These are phyloP conservation scores for Melampsora abietis-canadensis DNA, from an alignment of 1,284 basidiomycete genomes.

Conservation along the genomic window DNA sequence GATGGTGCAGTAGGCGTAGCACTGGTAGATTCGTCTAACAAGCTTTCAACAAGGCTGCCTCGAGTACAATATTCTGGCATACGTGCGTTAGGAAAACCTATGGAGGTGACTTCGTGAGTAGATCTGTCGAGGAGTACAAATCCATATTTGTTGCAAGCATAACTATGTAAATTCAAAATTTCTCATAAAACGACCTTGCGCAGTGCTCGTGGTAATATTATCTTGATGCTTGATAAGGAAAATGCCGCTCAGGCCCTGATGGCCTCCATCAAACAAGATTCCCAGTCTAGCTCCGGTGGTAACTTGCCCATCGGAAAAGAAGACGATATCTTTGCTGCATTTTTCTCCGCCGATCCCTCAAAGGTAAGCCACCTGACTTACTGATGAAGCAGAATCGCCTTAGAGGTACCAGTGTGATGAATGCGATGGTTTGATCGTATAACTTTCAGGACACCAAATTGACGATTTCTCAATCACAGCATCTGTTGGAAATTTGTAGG, in stretches of 20 bases:
- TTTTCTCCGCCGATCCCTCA: conserved; percentile 12
- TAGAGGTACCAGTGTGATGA: too few species aligned
- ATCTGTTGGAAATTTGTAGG: conserved; percentile 21
- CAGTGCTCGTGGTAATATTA: conserved; percentile 39
- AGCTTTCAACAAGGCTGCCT: not conserved
- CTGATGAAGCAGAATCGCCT: not conserved
- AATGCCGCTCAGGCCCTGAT: conserved; percentile 22
- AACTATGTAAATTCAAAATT: not conserved
- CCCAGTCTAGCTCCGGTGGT: not conserved
- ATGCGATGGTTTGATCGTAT: too few species aligned
- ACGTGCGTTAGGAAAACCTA: conserved; percentile 10
- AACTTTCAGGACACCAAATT: not conserved
- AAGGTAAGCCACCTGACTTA: not conserved
- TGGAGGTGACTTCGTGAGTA: conserved; percentile 19
- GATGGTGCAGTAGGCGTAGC: conserved; percentile 33
- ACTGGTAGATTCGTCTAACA: not conserved
- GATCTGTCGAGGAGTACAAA: not conserved
- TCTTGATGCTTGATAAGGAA: conserved; percentile 20
- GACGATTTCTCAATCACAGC: not conserved
- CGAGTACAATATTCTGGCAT: conserved; percentile 12
- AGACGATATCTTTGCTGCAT: conserved; percentile 30
- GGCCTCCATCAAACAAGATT: conserved; percentile 3
- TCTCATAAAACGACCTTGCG: not conserved
- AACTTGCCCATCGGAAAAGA: conserved; percentile 22
- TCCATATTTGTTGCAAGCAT: not conserved